Evolutionary conservation across 495 filamentous ascomycete genomes (phyloP), one percentile per base, ranked within the genome.

Genomic region (Daldinia vernicosa): DNA sequence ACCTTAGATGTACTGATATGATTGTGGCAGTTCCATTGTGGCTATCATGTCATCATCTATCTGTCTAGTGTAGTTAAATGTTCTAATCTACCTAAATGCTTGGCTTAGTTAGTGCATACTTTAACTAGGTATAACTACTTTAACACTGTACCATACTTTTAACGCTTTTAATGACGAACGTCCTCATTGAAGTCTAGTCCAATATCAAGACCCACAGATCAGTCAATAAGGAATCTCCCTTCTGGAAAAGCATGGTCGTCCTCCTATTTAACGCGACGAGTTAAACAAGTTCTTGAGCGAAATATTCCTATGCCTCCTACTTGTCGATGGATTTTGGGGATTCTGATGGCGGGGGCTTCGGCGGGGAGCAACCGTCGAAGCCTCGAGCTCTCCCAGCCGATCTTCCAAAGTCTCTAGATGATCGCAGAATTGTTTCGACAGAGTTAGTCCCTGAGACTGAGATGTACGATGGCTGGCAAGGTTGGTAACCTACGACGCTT

Each of bases 401-500:
- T 78, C 86, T 99, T 26, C 95, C 95, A 5, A 93, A 89, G 71
- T 95, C 94, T 51, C 85, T 99, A 64, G 91, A 98, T 74, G 96
- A 98, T 81, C 87, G 95, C 59, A 88, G 90, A 77, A 88, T 85
- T 61, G 81, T 86, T 4, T 81, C 82, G 12, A 79, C 79, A 35
- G 80, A 84, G 33, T 77, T 83, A 67, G 85, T 91, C 27, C 86
- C 86, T 7, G 95, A 98, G 83, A 97, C 93, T 26, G 94, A 98
- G 86, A 92, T 97, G 83, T 98, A 98, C 78, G 95, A 99, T 86
- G 96, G 92, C 65, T 99, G 95, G 95, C 93, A 97, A 90, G 95
- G 95, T 97, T 78, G 35, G 83, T 78, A 37, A 17, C 39, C 39
- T 52, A 43, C 3, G 5, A 12, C 51, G 17, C 26, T 58, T 76